Evolutionary conservation across 208 protist genomes (phyloP).

Genomic region (Leishmania aethiopica): DNA sequence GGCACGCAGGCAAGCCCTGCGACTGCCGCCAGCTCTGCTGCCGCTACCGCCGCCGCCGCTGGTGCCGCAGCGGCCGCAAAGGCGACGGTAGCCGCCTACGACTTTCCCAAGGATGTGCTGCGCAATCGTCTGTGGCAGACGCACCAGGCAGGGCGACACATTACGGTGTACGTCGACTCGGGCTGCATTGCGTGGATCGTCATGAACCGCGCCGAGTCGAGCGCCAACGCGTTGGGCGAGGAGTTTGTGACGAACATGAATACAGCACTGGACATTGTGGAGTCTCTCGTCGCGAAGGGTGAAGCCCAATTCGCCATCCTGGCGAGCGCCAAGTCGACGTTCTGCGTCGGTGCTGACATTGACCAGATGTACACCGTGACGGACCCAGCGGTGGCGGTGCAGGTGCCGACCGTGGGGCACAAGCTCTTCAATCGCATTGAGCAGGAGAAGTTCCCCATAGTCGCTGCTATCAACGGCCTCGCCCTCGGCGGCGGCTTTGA

Average conservation of each 20-base stretch:
- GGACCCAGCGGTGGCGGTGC: constrained; percentile 43
- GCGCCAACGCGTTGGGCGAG: constrained; percentile 77
- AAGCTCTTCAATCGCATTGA: constrained; percentile 78
- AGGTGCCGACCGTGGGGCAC: constrained; percentile 48
- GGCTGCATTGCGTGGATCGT: constrained; percentile 80
- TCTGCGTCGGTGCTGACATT: constrained; percentile 85
- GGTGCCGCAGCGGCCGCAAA: constrained; percentile 15
- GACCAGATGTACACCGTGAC: constrained; percentile 80
- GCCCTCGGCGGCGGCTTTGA: constrained; percentile 96
- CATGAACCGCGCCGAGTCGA: constrained; percentile 76
- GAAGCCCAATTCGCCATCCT: constrained; percentile 68
- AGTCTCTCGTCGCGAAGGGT: constrained; percentile 58
- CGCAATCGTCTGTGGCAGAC: constrained; percentile 50
- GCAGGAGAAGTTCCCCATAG: constrained; percentile 61
- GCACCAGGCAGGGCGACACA: constrained; percentile 59
- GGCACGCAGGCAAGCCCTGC: constrained; percentile 7
- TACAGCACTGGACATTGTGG: constrained; percentile 62
- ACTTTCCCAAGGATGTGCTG: constrained; percentile 57
- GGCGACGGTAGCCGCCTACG: constrained; percentile 34
- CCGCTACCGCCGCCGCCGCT: constrained; percentile 2
- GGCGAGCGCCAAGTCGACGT: constrained; percentile 74
- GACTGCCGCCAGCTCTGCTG: constrained; percentile 3
- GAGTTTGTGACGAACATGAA: constrained; percentile 58
- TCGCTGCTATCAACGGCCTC: constrained; percentile 95
- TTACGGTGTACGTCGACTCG: constrained; percentile 78